phyloP scores from a whole-genome alignment of 306 rosid species.

The Trichosanthes cucumerina region DNA sequence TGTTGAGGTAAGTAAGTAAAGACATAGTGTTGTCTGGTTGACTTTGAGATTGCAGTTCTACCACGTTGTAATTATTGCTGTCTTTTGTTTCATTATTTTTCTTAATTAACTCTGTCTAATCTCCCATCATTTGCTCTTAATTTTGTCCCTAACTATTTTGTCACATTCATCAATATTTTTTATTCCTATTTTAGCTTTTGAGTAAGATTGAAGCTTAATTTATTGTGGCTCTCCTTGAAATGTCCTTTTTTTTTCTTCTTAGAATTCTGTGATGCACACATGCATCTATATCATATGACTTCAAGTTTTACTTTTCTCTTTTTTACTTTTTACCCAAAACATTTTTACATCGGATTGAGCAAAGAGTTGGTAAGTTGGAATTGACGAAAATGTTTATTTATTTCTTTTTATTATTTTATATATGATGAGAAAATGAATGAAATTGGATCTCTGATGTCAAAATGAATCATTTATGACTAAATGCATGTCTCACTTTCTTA shows the following conservation, averaged over 20 bases:
- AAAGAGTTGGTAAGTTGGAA: neutral
- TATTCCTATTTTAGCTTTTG: neutral
- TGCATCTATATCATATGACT: neutral
- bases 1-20: neutral
- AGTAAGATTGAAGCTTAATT: constrained; percentile 1
- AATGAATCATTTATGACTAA: neutral
- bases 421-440: neutral
- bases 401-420: neutral
- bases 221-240: neutral
- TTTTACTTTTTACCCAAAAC: neutral
- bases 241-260: neutral
- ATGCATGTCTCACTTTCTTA: neutral
- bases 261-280: neutral
- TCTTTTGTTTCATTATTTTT: neutral
- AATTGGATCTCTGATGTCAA: neutral
- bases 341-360: neutral
- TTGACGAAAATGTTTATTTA: neutral
- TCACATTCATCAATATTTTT: neutral
- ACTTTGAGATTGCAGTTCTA: neutral
- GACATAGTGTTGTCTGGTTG: neutral
- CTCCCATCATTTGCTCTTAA: constrained; percentile 4
- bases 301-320: neutral
- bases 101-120: constrained; percentile 1
- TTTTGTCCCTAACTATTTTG: neutral
- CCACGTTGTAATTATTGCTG: neutral